These are phyloP conservation scores for Fusarium avenaceum DNA, from an alignment of 2,329 filamentous ascomycete species.

Conservation along the genomic window DNA sequence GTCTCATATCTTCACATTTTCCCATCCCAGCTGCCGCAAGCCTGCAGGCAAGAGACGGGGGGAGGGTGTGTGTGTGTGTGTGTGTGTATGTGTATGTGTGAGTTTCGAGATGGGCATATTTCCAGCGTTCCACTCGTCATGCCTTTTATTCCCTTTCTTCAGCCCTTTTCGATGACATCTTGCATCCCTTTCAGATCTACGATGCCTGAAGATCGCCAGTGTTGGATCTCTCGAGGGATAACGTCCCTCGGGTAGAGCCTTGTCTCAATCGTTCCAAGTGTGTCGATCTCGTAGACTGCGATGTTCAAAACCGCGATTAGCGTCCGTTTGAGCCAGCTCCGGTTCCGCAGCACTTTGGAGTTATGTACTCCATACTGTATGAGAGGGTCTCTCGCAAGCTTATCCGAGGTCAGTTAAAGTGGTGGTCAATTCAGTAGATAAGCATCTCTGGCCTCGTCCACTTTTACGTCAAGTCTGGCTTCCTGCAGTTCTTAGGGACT, in stretches of 20 bases:
- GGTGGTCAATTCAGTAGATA: constrained; percentile 7
- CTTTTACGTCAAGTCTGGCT: constrained; percentile 11
- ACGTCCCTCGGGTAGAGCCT: constrained; percentile 8
- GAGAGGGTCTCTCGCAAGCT: constrained; percentile 19
- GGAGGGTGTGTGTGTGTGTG: not conserved
- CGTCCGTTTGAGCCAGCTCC: not conserved
- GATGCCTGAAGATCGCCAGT: constrained; percentile 30
- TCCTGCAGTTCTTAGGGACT: not conserved
- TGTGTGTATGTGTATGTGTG: no score
- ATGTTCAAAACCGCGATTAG: not conserved
- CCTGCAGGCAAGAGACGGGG: not conserved
- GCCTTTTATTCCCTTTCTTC: constrained; percentile 1
- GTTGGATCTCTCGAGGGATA: constrained; percentile 26
- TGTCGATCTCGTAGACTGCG: not conserved
- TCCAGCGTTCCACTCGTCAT: constrained; percentile 3
- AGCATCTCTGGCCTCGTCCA: not conserved
- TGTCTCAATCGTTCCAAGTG: constrained; percentile 1
- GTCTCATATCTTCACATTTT: constrained; percentile 4
- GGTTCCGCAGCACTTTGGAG: not conserved
- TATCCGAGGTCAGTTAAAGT: constrained; percentile 8
- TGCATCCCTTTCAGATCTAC: constrained; percentile 18
- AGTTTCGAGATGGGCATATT: constrained; percentile 2
- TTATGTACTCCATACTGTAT: no score
- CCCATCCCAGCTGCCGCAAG: not conserved
- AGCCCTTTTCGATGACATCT: constrained; percentile 6